Evolutionary conservation across 2,329 filamentous ascomycete species (phyloP).

Genomic region (Dactylellina haptotyla): DNA sequence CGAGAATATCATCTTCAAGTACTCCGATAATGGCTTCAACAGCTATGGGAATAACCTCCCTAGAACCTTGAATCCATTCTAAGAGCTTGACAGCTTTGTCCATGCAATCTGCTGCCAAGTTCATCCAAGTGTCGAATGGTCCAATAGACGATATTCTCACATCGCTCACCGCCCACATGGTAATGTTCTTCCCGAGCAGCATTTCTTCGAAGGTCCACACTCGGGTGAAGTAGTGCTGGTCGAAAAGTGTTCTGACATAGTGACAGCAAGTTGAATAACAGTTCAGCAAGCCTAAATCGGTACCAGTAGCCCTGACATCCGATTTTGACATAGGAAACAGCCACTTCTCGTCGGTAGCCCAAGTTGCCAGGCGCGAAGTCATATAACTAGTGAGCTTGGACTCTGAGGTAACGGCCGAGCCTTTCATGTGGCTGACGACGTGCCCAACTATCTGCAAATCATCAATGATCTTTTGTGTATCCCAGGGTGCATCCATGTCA

Average conservation of each 20-base stretch:
- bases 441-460: slow-evolving; percentile 60
- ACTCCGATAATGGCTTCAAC: slow-evolving; percentile 55
- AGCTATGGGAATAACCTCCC: neutral
- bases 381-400: slow-evolving; percentile 54
- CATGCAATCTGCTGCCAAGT: neutral
- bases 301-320: slow-evolving; percentile 1
- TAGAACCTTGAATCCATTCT: slow-evolving; percentile 11
- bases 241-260: slow-evolving; percentile 43
- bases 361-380: slow-evolving; percentile 35
- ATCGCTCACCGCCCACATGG: slow-evolving; percentile 55
- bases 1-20: slow-evolving; percentile 56
- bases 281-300: slow-evolving; percentile 7
- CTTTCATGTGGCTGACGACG: slow-evolving; percentile 54
- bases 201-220: slow-evolving; percentile 60
- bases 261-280: slow-evolving; percentile 6
- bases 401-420: slow-evolving; percentile 57
- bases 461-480: slow-evolving; percentile 59
- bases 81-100: slow-evolving; percentile 15
- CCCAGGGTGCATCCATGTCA: slow-evolving; percentile 59
- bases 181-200: slow-evolving; percentile 59
- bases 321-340: slow-evolving; percentile 3
- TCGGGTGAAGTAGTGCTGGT: slow-evolving; percentile 58
- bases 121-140: slow-evolving; percentile 2
- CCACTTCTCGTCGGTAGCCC: slow-evolving; percentile 8
- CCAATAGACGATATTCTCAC: slow-evolving; percentile 9